These are phyloP conservation scores for Trapa incisa DNA, from an alignment of 345 rosid genomes.

Conservation along the genomic window DNA sequence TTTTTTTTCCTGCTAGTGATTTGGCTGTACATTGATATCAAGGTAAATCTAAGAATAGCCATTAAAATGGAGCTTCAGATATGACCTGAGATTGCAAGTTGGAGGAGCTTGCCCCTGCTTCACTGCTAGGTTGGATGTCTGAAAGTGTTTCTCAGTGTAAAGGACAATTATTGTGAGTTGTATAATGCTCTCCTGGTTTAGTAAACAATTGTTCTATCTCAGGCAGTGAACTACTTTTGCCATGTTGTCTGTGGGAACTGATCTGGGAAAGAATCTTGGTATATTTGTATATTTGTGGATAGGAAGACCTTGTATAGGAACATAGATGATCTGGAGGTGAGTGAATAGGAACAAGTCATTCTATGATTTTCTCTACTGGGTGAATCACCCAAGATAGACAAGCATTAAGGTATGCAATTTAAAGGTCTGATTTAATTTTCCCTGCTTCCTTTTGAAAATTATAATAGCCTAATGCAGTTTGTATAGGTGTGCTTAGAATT, in stretches of 20 bases:
- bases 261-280: constrained; percentile 27
- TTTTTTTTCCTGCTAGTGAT: constrained; percentile 25
- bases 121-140: constrained; percentile 9
- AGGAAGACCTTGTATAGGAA: constrained; percentile 38
- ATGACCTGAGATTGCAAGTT: constrained; percentile 18
- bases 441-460: background rate
- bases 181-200: constrained; percentile 47
- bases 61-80: constrained; percentile 21
- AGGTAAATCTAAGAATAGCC: constrained; percentile 31
- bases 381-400: background rate
- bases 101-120: constrained; percentile 20
- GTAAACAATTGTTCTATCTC: constrained; percentile 32
- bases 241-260: constrained; percentile 28
- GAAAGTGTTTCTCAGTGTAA: constrained; percentile 14
- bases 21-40: constrained; percentile 36
- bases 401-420: constrained; percentile 41
- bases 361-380: no score
- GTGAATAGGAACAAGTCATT: background rate
- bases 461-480: background rate
- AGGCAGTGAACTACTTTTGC: constrained; percentile 36
- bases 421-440: background rate
- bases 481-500: background rate
- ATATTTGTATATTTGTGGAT: constrained; percentile 69
- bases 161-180: constrained; percentile 22
- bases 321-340: constrained; percentile 18